A percentile compares a stretch with the other conserved stretches of the same genome.
These are phyloP conservation scores for Vishniacozyma victoriae DNA, from an alignment of 768 basidiomycete genomes.

Conservation along the genomic window DNA sequence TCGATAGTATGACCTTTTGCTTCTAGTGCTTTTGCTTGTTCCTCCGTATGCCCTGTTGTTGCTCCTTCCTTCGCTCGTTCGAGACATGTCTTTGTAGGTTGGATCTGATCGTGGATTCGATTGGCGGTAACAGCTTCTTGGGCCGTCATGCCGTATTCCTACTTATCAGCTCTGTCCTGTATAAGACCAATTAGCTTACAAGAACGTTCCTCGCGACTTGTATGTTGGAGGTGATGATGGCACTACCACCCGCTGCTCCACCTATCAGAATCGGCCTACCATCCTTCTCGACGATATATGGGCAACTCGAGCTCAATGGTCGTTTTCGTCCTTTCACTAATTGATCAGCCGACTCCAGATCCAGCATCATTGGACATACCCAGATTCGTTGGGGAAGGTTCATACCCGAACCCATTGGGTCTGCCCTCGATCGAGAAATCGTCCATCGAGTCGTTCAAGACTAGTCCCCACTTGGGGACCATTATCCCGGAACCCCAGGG, in stretches of 20 bases:
- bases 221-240: constrained; percentile 34
- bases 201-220: constrained; percentile 35
- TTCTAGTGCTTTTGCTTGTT: constrained; percentile 15
- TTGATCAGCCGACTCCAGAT: neutral
- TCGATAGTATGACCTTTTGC: constrained; percentile 28
- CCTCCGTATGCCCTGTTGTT: constrained; percentile 19
- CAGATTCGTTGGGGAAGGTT: constrained; percentile 28
- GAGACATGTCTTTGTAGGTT: constrained; percentile 23
- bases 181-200: constrained; percentile 9
- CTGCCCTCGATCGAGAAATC: constrained; percentile 35
- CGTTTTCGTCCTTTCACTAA: constrained; percentile 27
- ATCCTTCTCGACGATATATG: constrained; percentile 31
- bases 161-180: neutral
- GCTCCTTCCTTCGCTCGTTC: constrained; percentile 17
- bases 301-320: constrained; percentile 36
- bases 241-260: constrained; percentile 36
- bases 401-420: constrained; percentile 33
- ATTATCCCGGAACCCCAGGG: constrained; percentile 35
- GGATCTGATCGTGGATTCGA: constrained; percentile 37
- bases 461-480: constrained; percentile 31
- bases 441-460: constrained; percentile 40
- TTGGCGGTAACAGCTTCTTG: constrained; percentile 22
- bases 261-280: constrained; percentile 25
- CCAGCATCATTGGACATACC: constrained; percentile 1
- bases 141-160: constrained; percentile 30